Base-by-base conservation (phyloP, 306 rosid species). In the Prinsepia uniflora region DNA sequence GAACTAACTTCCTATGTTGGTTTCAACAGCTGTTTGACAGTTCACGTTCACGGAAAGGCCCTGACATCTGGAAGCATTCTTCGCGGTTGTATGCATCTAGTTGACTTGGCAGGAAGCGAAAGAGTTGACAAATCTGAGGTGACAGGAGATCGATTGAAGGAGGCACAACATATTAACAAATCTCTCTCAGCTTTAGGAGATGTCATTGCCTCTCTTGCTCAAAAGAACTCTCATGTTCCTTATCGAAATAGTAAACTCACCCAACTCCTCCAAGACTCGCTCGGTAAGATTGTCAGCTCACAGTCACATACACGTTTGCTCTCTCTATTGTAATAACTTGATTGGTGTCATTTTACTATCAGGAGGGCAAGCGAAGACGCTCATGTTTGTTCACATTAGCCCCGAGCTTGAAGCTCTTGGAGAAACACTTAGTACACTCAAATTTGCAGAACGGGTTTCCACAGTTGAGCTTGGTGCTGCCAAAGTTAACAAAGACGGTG, bases 41-140 rank as follows among this genome's bases (percentile, higher is more conserved):
- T 95, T 77, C 99, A 95, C 79, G 91, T 95, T 86, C 91, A 91
- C 73, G 99, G 99, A 72, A 89, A 50, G 72, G 89, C 89, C 85
- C 77, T 86, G 77, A 80, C 89, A 41, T 83, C 97, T 7, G 92
- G 95, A 71, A 72, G 71, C 22, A 71, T n/a, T 11, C 71, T 91
- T 66, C 96, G 95, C 1, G 97, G 96, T 42, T 79, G 90, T 49
- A 86, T 95, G 96, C 99, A 95, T 84, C 88, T 91, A 39, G 96
- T 95, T 84, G 99, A 95, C 74, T 76, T 95, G 62, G 99, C 99
- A 75, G 99, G 99, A 78, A 95, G 99, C 78, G 99, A 95, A 74
- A 87, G 99, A 67, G 96, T 88, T 17, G 97, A 95, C 81, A 95
- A 95, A 80, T 87, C 97, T 4, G 97, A 91, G 77, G 99, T 86